Conservation (phyloP, 306 rosid genomes). For the Parietaria judaica region DNA sequence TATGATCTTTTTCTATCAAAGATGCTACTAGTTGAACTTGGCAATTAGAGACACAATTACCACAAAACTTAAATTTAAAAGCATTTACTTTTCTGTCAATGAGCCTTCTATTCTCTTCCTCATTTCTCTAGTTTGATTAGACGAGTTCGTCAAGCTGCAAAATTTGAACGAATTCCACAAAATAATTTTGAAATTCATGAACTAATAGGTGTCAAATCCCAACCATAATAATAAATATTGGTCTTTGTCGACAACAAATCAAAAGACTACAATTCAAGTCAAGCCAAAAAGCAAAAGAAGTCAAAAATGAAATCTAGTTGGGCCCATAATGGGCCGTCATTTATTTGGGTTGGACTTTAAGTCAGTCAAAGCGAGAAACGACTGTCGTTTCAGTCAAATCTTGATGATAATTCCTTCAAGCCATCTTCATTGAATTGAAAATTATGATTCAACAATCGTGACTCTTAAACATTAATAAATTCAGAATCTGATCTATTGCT, state of each 20-base stretch:
- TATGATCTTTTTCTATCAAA: too few species aligned
- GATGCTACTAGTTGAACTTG: too few species aligned
- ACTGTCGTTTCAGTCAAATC: conserved; percentile 1
- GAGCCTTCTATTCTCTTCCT: not conserved
- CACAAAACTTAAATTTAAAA: too few species aligned
- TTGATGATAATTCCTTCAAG: not conserved
- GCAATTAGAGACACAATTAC: too few species aligned
- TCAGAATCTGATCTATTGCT: too few species aligned
- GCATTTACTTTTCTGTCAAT: not conserved
- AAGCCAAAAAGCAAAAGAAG: not conserved
- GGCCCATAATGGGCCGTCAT: not conserved
- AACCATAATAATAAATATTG: not conserved
- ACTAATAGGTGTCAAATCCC: not conserved
- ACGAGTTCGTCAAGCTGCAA: not conserved
- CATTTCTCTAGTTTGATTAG: not conserved
- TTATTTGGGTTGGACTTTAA: not conserved
- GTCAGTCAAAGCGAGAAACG: not conserved
- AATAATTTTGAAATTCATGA: not conserved
- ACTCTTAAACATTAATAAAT: not conserved
- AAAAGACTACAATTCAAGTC: not conserved
- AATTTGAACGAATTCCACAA: not conserved
- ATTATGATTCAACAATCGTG: not conserved
- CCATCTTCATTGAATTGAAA: not conserved
- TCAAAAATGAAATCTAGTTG: not conserved
- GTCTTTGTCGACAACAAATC: not conserved